Conservation (phyloP, 345 rosid species). For the Pistacia integerrima region DNA sequence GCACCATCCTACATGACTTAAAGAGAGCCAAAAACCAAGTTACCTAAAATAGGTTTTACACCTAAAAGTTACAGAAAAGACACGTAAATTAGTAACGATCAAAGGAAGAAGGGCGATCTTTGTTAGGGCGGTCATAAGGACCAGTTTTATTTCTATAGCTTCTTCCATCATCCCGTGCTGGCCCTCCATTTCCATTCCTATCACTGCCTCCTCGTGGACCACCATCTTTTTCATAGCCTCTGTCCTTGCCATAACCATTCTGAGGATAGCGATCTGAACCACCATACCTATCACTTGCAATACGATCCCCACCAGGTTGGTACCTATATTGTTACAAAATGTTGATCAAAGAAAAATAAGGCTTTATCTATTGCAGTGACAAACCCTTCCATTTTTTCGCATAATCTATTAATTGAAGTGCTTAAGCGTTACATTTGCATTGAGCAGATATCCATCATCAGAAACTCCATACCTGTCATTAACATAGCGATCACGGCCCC, state of each 20-base stretch:
- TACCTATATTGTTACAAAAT: conserved; percentile 51
- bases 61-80: neutral
- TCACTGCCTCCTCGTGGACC: conserved; percentile 63
- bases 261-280: conserved; percentile 73
- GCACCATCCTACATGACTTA: neutral
- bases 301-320: conserved; percentile 70
- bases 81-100: conserved; percentile 57
- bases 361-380: too few relatives aligned
- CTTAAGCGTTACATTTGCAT: neutral
- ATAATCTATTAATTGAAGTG: too few relatives aligned
- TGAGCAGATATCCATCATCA: neutral
- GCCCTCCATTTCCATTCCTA: conserved; percentile 77
- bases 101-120: conserved; percentile 67
- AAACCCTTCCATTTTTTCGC: too few relatives aligned
- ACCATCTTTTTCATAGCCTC: conserved; percentile 74
- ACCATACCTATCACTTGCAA: conserved; percentile 65
- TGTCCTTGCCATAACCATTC: conserved; percentile 68
- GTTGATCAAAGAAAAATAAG: too few relatives aligned
- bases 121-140: conserved; percentile 82
- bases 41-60: conserved; percentile 4
- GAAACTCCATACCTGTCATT: conserved; percentile 65
- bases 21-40: neutral
- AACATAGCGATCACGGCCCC: conserved; percentile 70
- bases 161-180: conserved; percentile 63
- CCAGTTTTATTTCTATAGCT: conserved; percentile 68